Evolutionary conservation across 768 basidiomycete species (phyloP).

Genomic region (Lactarius evosmus): DNA sequence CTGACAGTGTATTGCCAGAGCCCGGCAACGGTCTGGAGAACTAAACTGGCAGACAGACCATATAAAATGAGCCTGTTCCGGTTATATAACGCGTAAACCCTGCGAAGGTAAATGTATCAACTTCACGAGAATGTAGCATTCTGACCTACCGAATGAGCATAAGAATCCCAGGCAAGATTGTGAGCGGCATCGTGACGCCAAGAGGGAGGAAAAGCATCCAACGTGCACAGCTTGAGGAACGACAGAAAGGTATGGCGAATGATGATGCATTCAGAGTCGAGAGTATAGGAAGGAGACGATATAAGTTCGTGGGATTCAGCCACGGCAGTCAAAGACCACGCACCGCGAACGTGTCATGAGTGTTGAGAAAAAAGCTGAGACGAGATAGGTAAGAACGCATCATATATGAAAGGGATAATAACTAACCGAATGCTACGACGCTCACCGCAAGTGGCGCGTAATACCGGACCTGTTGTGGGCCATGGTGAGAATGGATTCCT

Average conservation of each 20-base stretch:
- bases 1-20: conserved; percentile 26
- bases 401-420: background rate
- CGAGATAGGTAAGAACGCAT: background rate
- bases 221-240: conserved; percentile 13
- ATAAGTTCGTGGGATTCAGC: background rate
- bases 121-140: background rate
- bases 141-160: conserved; percentile 26
- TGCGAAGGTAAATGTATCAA: background rate
- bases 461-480: conserved; percentile 19
- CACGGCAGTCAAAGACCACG: background rate
- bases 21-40: conserved; percentile 20
- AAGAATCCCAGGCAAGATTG: conserved; percentile 23
- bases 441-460: conserved; percentile 21
- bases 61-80: conserved; percentile 22
- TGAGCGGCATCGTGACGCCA: conserved; percentile 25
- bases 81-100: conserved; percentile 28
- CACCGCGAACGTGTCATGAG: conserved; percentile 26
- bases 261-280: background rate
- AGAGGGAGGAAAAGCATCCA: conserved; percentile 28
- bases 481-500: background rate
- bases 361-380: conserved; percentile 25
- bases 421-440: conserved; percentile 24
- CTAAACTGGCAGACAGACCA: conserved; percentile 15
- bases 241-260: background rate
- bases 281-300: background rate